Percentiles rank a stretch among this genome's conserved stretches.
Conservation (phyloP, 805 yeast genomes). For the Suhomyces sp. region DNA sequence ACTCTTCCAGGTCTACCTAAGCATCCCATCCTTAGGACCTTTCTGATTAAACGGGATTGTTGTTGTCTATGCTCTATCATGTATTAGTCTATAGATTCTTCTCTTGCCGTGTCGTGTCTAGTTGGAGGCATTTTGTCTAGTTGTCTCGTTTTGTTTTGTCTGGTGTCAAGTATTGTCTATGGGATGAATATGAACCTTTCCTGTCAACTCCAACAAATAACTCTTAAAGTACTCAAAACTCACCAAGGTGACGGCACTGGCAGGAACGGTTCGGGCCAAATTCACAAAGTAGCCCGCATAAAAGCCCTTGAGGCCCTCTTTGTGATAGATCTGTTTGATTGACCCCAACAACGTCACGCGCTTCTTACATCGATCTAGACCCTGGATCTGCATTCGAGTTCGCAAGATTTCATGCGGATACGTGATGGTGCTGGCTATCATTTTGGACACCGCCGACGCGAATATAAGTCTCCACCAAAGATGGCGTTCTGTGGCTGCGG, state of each 20-base stretch:
- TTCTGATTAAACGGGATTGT: too few species aligned
- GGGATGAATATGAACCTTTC: slow-evolving; percentile 10
- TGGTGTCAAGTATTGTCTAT: neutral
- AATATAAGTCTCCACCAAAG: slow-evolving; percentile 31
- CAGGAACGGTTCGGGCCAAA: slow-evolving; percentile 87
- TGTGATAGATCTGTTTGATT: slow-evolving; percentile 43
- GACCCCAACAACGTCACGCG: slow-evolving; percentile 23
- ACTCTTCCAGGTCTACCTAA: too few species aligned
- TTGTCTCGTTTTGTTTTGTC: neutral
- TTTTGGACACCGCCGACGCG: slow-evolving; percentile 80
- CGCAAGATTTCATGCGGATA: slow-evolving; percentile 95
- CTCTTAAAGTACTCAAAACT: slow-evolving; percentile 80
- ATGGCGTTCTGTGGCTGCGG: slow-evolving; percentile 1
- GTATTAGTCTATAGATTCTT: too few species aligned
- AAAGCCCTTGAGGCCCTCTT: slow-evolving; percentile 79
- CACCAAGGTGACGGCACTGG: slow-evolving; percentile 91
- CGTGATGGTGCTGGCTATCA: slow-evolving; percentile 83
- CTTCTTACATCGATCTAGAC: slow-evolving; percentile 7
- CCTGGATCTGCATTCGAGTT: slow-evolving; percentile 79
- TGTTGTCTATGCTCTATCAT: too few species aligned
- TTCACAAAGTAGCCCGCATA: slow-evolving; percentile 89
- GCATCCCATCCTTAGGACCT: too few species aligned
- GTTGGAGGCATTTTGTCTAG: too few species aligned
- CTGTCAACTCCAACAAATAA: slow-evolving; percentile 41
- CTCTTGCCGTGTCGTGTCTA: too few species aligned